Evolutionary conservation across 768 basidiomycete genomes (phyloP), one percentile per base, ranked within the genome.

Genomic region (Chalciporus sphaerocephalus): DNA sequence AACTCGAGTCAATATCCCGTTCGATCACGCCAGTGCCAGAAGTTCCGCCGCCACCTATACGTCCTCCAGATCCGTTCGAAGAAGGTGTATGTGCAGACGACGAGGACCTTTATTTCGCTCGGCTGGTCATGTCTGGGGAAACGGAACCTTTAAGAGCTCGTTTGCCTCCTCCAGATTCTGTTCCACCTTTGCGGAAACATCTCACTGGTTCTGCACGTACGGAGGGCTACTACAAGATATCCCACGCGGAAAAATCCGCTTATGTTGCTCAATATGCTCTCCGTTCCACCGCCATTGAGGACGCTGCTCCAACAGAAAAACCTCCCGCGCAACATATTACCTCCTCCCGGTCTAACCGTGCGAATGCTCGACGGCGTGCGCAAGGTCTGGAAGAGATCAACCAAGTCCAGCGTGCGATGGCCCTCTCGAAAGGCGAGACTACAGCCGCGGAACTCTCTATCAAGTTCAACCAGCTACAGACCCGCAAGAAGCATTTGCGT

Each of bases 401-500:
- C 59, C 84, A 92, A 62, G 83, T 95, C 40, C 87, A 94, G 61
- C 77, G 80, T 21, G 86, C 83, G 17, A 83, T 85, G 39, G 85
- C 81, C 18, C 61, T 89, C 49, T 87, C 83, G 44, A 86, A 85
- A 68, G 75, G 85, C 52, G 86, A 88, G 67, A 79, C 79, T 3
- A 78, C 80, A 3, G 79, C 83, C 18, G 80, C 73, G 41, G 79
- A 90, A 62, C 64, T 88, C 34, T 74, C 72, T n/a, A 87, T 96
- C 75, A 95, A 96, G 73, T 98, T 98, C 74, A 98, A 98, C 66
- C 96, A 98, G 70, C 79, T 99, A 18, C 91, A 96, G 67, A 92
- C 94, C 27, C 74, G 96, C 52, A 98, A 98, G 81, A 99, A 99
- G 71, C 93, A 95, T 57, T 78, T 99, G 27, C 84, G 92, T 25